Evolutionary conservation across 768 basidiomycete species (phyloP).

Genomic region (Boletus pseudo-olivaceus): DNA sequence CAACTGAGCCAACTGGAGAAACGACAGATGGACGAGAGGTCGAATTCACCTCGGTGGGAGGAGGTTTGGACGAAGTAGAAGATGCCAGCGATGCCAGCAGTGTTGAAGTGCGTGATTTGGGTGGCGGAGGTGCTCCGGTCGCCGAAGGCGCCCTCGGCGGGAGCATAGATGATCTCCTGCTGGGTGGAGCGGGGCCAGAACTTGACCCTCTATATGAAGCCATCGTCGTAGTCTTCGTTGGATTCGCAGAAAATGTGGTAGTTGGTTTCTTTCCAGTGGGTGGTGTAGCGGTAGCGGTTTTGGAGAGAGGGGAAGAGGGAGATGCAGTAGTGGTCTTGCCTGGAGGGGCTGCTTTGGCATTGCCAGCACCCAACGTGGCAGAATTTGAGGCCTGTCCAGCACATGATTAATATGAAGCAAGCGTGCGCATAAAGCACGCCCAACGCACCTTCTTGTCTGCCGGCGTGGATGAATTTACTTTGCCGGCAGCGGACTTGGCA

Average conservation of each 20-base stretch:
- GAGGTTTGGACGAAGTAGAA: conserved; percentile 18
- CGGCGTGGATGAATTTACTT: conserved; percentile 50
- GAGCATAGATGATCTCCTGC: conserved; percentile 31
- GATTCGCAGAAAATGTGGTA: conserved; percentile 27
- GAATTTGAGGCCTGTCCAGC: conserved; percentile 55
- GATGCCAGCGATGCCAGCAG: conserved; percentile 27
- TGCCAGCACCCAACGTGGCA: conserved; percentile 61
- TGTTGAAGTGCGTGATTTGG: conserved; percentile 38
- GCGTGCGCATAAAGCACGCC: conserved; percentile 15
- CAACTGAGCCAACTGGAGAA: conserved; percentile 52
- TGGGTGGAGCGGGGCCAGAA: conserved; percentile 32
- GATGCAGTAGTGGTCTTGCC: conserved; percentile 39
- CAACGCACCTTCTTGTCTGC: conserved; percentile 65
- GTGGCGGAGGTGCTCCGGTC: conserved; percentile 33
- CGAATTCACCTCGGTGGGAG: conserved; percentile 21
- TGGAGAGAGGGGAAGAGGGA: conserved; percentile 31
- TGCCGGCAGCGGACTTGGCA: conserved; percentile 42
- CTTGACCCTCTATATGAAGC: conserved; percentile 28
- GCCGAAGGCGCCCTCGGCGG: conserved; percentile 38
- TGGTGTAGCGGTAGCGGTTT: conserved; percentile 28
- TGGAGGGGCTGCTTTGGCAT: conserved; percentile 42
- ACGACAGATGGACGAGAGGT: conserved; percentile 47
- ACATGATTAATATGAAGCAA: conserved; percentile 28
- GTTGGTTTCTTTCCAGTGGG: conserved; percentile 29
- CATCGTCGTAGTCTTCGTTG: conserved; percentile 34